These are phyloP conservation scores for Nicotiana knightiana DNA, from an alignment of 257 asterid genomes.

Conservation along the genomic window DNA sequence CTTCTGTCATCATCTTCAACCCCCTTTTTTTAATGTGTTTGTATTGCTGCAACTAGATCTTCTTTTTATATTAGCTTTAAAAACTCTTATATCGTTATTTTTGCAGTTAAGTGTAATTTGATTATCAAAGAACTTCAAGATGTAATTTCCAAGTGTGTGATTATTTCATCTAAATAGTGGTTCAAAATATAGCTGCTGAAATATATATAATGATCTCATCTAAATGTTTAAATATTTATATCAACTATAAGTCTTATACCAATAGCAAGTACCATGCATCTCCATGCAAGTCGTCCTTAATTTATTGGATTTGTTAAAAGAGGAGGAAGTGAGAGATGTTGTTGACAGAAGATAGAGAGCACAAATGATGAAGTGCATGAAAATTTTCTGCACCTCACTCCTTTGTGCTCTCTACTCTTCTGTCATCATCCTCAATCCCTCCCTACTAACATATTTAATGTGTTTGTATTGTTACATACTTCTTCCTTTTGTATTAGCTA, in stretches of 20 bases:
- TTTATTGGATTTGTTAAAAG: too few species aligned
- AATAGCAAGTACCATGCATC: too few species aligned
- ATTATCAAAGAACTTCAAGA: background rate
- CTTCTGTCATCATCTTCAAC: constrained; percentile 59
- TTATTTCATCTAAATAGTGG: background rate
- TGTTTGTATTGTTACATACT: background rate
- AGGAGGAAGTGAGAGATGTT: constrained; percentile 15
- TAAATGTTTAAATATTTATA: background rate
- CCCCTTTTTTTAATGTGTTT: background rate
- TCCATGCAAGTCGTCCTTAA: too few species aligned
- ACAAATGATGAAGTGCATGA: constrained; percentile 11
- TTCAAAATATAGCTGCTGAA: background rate
- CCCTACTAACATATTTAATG: background rate
- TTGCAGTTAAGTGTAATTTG: too few species aligned
- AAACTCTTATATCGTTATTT: too few species aligned
- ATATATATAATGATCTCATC: background rate
- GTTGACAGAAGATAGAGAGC: constrained; percentile 51
- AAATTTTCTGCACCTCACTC: too few species aligned
- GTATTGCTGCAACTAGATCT: too few species aligned
- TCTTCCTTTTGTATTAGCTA: background rate
- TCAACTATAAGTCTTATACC: too few species aligned
- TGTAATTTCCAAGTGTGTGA: background rate
- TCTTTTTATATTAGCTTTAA: too few species aligned
- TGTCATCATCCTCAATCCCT: constrained; percentile 46
- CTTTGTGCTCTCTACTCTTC: constrained; percentile 37